Conservation (phyloP, 2,329 filamentous ascomycete species). For the Diaporthe velutina region DNA sequence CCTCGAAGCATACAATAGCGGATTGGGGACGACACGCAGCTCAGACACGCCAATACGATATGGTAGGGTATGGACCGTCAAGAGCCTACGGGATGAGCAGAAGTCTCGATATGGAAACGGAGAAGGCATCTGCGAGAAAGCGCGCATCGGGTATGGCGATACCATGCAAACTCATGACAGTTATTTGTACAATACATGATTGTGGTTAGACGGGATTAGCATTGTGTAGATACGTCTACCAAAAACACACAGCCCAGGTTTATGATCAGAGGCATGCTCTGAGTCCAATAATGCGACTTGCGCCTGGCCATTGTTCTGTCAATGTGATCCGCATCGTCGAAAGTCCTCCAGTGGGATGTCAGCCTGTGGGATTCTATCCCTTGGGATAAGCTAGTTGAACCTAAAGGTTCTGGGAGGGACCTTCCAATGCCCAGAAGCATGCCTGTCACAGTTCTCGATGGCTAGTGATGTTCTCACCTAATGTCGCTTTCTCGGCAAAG, state of each 20-base stretch:
- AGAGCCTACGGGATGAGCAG: background rate
- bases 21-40: background rate
- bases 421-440: background rate
- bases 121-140: too few species aligned
- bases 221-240: slow-evolving; percentile 16
- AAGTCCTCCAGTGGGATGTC: background rate
- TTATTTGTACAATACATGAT: background rate
- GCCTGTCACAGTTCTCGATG: background rate
- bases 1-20: background rate
- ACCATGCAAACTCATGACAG: background rate
- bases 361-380: background rate
- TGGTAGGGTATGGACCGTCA: background rate
- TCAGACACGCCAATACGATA: background rate
- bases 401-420: background rate
- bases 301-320: background rate
- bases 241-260: background rate
- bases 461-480: background rate
- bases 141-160: background rate
- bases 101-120: too few species aligned
- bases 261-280: background rate
- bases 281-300: slow-evolving; percentile 14
- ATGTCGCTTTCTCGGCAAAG: background rate
- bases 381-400: background rate
- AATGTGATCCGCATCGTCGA: background rate
- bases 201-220: background rate